Evolutionary conservation across 208 protist species (phyloP), one percentile per base, ranked within the genome.

Genomic region (Angomonas ambiguus): DNA sequence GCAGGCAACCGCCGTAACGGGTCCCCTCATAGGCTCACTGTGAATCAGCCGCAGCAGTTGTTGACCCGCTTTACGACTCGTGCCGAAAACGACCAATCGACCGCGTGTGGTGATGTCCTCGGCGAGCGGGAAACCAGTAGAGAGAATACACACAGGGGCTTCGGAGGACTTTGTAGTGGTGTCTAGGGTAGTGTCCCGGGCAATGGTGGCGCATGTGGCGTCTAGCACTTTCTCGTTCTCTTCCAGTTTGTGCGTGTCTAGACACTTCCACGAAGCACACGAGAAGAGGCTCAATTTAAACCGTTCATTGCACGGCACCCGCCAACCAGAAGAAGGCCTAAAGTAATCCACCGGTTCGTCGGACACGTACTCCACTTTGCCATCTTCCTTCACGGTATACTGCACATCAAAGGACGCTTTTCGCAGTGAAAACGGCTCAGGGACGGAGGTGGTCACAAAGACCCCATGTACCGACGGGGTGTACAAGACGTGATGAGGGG

Each of bases 31-130:
- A 10, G 85, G 66, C 61, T 96, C 87, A 4, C 75, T 82, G 69
- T 93, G 87, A 25, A 96, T 45, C 24, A 67, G 56, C 42, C 79
- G 72, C 28, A 95, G 68, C 42, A 72, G 64, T n/a, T 60, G 31
- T 24, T 59, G 58, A 11, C 64, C 64, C 2, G 72, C 69, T 16
- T 67, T 41, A 24, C 65, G 78, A 20, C 71, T 74, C 28, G 81
- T 80, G 6, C 74, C 62, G 16, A 92, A 62, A 10, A 96, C 25
- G 33, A 93, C 31, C 28, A 93, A 22, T 20, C 91, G 78, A 2
- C 91, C 91, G 62, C 87, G 77, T 11, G 78, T 92, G 0, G 87
- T 90, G 45, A 93, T 76, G 71, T 94, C 87, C 61, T 96, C 91
- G 38, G 87, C 91, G 49, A 94, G 70, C 0, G 87, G 87, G 59